phyloP scores from a whole-genome alignment of 1,284 basidiomycete genomes.

The Ganoderma sinense region DNA sequence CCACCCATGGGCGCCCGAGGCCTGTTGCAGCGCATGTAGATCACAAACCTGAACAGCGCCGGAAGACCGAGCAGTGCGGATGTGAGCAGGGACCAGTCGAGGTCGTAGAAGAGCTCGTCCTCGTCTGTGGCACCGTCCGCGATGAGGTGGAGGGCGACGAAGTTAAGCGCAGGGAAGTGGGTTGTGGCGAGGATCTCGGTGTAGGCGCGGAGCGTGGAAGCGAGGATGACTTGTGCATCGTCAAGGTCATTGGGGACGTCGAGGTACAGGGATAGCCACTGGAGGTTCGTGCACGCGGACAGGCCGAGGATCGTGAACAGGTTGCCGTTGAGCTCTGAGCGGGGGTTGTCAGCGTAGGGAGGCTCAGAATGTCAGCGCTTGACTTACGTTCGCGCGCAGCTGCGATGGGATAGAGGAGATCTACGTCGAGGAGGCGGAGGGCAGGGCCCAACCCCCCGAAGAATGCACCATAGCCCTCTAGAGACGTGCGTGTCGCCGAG shows the following conservation, averaged over 20 bases:
- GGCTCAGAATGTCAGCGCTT: background rate
- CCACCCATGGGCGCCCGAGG: background rate
- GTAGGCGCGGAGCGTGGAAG: background rate
- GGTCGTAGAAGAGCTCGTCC: background rate
- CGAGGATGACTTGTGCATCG: background rate
- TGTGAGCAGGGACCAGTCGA: background rate
- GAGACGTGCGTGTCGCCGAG: background rate
- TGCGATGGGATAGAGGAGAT: background rate
- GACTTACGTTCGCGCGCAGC: background rate
- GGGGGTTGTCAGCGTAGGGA: background rate
- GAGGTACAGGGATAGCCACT: background rate
- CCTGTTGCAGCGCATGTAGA: background rate
- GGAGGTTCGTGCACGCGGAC: conserved; percentile 6
- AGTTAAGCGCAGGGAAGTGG: background rate
- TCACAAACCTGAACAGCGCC: background rate
- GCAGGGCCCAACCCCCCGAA: background rate
- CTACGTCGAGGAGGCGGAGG: background rate
- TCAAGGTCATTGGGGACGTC: background rate
- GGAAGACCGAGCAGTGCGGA: background rate
- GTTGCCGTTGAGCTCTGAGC: background rate
- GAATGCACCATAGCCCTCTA: background rate
- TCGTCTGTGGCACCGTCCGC: background rate
- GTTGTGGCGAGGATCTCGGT: background rate
- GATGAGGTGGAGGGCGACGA: background rate
- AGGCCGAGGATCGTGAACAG: conserved; percentile 1